Evolutionary conservation across 306 rosid genomes (phyloP), one percentile per base, ranked within the genome.

Genomic region (Quercus wislizeni): DNA sequence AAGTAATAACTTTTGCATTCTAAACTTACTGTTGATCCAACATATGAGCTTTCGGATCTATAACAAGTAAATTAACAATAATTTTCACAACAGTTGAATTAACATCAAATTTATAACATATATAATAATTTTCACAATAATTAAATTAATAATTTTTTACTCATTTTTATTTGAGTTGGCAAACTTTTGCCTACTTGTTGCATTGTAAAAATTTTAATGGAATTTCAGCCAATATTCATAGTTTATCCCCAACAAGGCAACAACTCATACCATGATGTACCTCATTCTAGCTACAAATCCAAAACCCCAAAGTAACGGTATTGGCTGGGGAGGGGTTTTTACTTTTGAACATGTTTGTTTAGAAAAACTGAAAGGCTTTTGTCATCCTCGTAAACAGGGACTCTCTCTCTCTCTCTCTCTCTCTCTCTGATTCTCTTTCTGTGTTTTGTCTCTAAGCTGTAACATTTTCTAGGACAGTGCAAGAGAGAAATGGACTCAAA

Each of bases 401-500:
- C 43, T 57, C 77, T 46, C 80, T 17, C 64, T 58, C 43, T 57
- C 77, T 46, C 80, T 17, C 64, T 58, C 73, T 55, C 67, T 77
- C 31, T 78, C 69, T 71, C 76, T 62, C 31, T 38, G n/a, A n/a
- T 19, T 30, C 85, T 74, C 54, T 49, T 49, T 49, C 62, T 55
- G 75, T 59, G 77, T 74, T 84, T 86, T 88, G 86, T 84, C 88
- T 69, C 76, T 4, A 65, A 81, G 87, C 91, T 88, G 91, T 85
- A 73, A 83, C 80, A 69, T 83, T 63, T 82, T 81, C 86, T 83
- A 78, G 83, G 84, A 71, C 83, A 62, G 78, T 23, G 85, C 80
- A 56, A 80, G 86, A 62, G 52, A 35, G 27, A 73, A 80, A 84
- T 79, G 84, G 85, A 81, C 83, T 83, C 84, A 58, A 69, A 69